Evolutionary conservation across 768 basidiomycete genomes (phyloP), one percentile per base, ranked within the genome.

Genomic region (Lentinula sp.): DNA sequence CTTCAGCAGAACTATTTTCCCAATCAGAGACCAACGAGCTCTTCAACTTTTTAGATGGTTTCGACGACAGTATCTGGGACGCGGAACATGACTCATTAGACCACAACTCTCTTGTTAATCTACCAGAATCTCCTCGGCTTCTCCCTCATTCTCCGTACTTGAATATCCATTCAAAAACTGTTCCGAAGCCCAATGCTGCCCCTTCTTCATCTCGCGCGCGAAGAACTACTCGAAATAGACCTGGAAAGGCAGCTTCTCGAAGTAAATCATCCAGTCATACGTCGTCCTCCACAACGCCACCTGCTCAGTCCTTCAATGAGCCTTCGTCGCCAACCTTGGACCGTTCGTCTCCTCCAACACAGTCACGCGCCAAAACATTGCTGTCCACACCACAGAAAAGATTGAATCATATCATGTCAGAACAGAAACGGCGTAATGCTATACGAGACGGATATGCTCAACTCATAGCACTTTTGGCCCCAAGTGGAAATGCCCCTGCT

Each of bases 381-480:
- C 78, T 95, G 23, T 89, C 91, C 7, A 86, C 85, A 5, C 91
- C 91, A 0, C 91, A 95, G 73, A 93, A 94, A 68, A 83, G 93
- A 8, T 82, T 92, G 16, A 94, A 95, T 70, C 93, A 96, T 76
- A 95, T 96, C 79, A 87, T 93, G 83, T 93, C 91, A 5, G 94
- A 96, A 71, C 93, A 96, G 74, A 92, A 92, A 68, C 89, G 94
- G 7, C 85, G 94, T 9, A 95, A 95, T 68, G 90, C 91, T 54
- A 96, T 96, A 65, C 87, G 91, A 43, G 88, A 91, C 63, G 93
- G 93, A 40, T 96, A 95, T 73, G 86, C 91, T 1, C 91, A 93
- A 69, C 75, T 96, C 45, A 93, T 93, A 35, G 75, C 86, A 0
- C 77, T 96, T 21, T 85, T 95, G 57, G 85, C 91, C 0, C 89